Conservation (phyloP, 768 basidiomycete species). For the Daedaleopsis sinensis region DNA sequence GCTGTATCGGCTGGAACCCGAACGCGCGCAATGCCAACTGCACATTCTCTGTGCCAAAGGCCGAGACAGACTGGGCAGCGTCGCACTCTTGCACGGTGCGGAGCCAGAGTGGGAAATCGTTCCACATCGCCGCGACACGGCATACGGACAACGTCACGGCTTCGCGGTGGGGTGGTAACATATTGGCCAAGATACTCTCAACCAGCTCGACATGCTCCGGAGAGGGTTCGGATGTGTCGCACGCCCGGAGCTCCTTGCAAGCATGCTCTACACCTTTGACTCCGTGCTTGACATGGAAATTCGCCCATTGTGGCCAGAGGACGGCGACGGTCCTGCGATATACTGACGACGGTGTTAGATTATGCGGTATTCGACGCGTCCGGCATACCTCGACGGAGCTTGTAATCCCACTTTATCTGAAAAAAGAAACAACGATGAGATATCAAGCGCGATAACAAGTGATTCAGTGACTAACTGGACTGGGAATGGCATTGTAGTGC, state of each 20-base stretch:
- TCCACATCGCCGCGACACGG: conserved; percentile 7
- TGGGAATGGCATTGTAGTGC: no score
- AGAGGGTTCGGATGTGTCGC: neutral
- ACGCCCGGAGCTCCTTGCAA: conserved; percentile 4
- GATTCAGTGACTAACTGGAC: no score
- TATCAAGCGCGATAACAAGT: no score
- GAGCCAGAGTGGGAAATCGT: conserved; percentile 11
- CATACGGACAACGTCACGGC: no score
- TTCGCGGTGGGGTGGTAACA: no score
- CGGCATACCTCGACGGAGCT: no score
- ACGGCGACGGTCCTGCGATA: conserved; percentile 31
- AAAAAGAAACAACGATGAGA: no score
- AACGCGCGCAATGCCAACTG: conserved; percentile 6
- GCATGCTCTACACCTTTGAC: conserved; percentile 4
- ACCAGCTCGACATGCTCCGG: conserved; percentile 6
- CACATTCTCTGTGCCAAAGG: conserved; percentile 6
- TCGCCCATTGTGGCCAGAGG: conserved; percentile 25
- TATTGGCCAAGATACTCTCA: conserved; percentile 4
- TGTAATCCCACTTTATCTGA: no score
- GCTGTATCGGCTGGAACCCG: conserved; percentile 11
- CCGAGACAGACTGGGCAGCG: neutral
- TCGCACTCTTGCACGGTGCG: conserved; percentile 14
- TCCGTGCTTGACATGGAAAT: conserved; percentile 12
- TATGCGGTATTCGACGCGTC: neutral
- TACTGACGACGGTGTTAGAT: conserved; percentile 6